Percentiles rank a stretch among this genome's conserved stretches.
phyloP scores from a whole-genome alignment of 139 green algal species.

The Pseudopediastrum boryanum region DNA sequence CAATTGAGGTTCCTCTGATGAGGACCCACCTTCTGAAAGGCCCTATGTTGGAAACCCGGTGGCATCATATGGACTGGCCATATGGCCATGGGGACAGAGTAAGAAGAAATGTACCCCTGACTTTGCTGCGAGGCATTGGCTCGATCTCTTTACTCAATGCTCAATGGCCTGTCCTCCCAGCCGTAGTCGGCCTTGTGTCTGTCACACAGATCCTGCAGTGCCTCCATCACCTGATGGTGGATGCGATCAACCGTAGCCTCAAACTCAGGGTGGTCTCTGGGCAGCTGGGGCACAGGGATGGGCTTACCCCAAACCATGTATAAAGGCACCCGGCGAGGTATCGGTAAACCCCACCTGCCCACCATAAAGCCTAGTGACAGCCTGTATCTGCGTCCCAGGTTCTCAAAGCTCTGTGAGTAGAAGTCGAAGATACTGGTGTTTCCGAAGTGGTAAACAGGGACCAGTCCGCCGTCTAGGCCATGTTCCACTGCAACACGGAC shows the following conservation, averaged over 20 bases:
- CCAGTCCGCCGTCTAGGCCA: slow-evolving; percentile 14
- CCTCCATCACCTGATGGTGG: background rate
- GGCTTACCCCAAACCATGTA: slow-evolving; percentile 26
- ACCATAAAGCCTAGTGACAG: slow-evolving; percentile 25
- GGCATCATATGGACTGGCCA: no score
- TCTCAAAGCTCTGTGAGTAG: background rate
- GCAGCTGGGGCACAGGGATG: background rate
- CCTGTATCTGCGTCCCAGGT: background rate
- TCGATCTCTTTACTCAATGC: no score
- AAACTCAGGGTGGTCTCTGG: slow-evolving; percentile 6
- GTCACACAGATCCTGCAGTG: slow-evolving; percentile 18
- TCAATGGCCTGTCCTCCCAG: slow-evolving; percentile 48
- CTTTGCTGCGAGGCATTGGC: no score
- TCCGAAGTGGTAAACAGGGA: slow-evolving; percentile 46
- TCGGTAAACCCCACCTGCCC: slow-evolving; percentile 21
- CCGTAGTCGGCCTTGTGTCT: slow-evolving; percentile 6
- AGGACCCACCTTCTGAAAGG: no score
- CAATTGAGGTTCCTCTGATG: no score
- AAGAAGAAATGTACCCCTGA: no score
- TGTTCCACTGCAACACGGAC: slow-evolving; percentile 39
- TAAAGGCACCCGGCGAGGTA: slow-evolving; percentile 12
- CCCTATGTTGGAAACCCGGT: no score
- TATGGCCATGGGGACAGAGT: no score
- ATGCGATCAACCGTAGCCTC: background rate
- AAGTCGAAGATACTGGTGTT: slow-evolving; percentile 44